Conservation (phyloP, 2,329 filamentous ascomycete genomes). For the Aureobasidium sp. region DNA sequence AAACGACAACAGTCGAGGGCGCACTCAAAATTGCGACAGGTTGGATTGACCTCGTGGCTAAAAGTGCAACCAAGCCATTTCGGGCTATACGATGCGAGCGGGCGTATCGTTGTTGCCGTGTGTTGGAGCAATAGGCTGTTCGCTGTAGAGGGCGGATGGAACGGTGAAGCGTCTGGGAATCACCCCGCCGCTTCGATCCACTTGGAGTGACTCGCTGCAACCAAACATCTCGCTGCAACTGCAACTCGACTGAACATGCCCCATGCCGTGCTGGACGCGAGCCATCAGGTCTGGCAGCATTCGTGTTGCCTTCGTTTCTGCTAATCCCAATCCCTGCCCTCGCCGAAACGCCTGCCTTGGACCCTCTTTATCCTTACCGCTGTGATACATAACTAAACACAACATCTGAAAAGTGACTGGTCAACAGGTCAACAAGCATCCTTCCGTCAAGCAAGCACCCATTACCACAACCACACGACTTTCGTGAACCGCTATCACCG, state of each 20-base stretch:
- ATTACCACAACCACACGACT: not conserved
- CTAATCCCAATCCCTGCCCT: not conserved
- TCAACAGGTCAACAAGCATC: not conserved
- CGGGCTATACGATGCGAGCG: not conserved
- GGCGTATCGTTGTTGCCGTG: not conserved
- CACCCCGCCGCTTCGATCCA: not conserved
- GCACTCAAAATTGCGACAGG: not conserved
- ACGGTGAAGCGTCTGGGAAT: slow-evolving; percentile 1
- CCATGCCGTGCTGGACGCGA: slow-evolving; percentile 8
- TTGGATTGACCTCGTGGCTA: not conserved
- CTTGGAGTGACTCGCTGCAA: not conserved
- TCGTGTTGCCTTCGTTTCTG: not conserved
- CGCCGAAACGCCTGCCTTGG: not conserved
- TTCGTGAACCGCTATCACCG: not conserved
- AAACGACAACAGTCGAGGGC: not conserved
- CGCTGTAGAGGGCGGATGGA: not conserved
- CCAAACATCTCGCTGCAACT: not conserved
- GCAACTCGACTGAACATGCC: slow-evolving; percentile 1
- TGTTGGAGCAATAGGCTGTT: not conserved
- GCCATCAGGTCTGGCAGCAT: slow-evolving; percentile 11
- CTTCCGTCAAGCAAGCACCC: not conserved
- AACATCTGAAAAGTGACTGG: not conserved
- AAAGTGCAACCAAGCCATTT: not conserved
- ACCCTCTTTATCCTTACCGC: not conserved
- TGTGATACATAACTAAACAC: slow-evolving; percentile 8